These are phyloP conservation scores for Lasiodiplodia sp. DNA, from an alignment of 2,329 filamentous ascomycete genomes.

Conservation along the genomic window DNA sequence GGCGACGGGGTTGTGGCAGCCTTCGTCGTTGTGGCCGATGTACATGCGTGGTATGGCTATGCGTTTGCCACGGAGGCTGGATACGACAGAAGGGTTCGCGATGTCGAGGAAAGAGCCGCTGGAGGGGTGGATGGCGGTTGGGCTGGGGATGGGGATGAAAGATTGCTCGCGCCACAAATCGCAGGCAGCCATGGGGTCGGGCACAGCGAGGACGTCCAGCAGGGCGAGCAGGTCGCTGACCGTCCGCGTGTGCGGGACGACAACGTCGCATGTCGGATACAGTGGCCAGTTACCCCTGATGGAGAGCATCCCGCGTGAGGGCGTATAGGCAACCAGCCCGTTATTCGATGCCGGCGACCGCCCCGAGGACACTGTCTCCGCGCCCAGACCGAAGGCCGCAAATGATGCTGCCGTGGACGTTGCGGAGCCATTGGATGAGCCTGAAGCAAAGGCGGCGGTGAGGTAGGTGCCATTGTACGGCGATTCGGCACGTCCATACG, in stretches of 20 bases:
- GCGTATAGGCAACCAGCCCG: conserved; percentile 60
- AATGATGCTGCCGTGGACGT: conserved; percentile 59
- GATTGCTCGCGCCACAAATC: conserved; percentile 63
- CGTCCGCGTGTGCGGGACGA: conserved; percentile 36
- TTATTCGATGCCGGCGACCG: conserved; percentile 64
- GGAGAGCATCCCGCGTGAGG: conserved; percentile 58
- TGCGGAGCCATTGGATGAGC: conserved; percentile 62
- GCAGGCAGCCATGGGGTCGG: conserved; percentile 48
- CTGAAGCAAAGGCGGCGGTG: conserved; percentile 61
- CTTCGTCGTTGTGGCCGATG: conserved; percentile 46
- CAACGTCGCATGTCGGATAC: conserved; percentile 62
- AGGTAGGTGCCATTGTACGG: conserved; percentile 61
- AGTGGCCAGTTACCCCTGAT: conserved; percentile 61
- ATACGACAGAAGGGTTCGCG: neutral
- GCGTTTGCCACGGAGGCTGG: conserved; percentile 50
- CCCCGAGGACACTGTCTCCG: conserved; percentile 62
- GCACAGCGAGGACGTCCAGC: conserved; percentile 53
- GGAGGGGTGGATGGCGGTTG: conserved; percentile 41
- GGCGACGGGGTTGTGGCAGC: conserved; percentile 36
- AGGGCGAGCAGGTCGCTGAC: conserved; percentile 36
- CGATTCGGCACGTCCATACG: conserved; percentile 61
- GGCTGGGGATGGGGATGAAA: conserved; percentile 49
- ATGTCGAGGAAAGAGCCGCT: conserved; percentile 36
- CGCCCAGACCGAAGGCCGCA: conserved; percentile 59
- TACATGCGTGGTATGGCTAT: conserved; percentile 59